phyloP scores from a whole-genome alignment of 2,329 filamentous ascomycete genomes.

The Ascochyta lentis region DNA sequence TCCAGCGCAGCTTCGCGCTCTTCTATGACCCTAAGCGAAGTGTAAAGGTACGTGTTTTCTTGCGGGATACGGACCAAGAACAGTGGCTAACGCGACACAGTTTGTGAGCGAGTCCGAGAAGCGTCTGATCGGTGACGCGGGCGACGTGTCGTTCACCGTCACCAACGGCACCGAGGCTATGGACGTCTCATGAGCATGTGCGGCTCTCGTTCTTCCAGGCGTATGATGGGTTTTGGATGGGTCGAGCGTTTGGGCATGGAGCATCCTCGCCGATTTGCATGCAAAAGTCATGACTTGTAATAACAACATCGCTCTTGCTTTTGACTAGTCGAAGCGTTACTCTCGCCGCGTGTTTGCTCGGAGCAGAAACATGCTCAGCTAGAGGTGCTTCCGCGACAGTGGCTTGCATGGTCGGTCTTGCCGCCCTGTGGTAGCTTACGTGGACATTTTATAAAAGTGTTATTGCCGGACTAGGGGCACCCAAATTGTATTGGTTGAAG shows the following conservation, averaged over 20 bases:
- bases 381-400: not conserved
- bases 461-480: not conserved
- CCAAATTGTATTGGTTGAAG: not conserved
- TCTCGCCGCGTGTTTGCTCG: not conserved
- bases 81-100: constrained; percentile 34
- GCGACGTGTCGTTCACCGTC: constrained; percentile 72
- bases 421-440: constrained; percentile 5
- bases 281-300: constrained; percentile 18
- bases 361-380: not conserved
- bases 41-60: constrained; percentile 63
- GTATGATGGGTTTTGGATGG: constrained; percentile 30
- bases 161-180: constrained; percentile 68
- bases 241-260: constrained; percentile 32
- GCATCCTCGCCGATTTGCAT: constrained; percentile 4
- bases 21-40: constrained; percentile 92
- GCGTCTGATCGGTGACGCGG: constrained; percentile 87
- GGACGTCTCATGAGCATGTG: constrained; percentile 64
- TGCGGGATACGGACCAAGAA: not conserved
- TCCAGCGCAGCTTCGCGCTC: constrained; percentile 89
- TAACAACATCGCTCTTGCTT: constrained; percentile 1
- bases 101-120: constrained; percentile 92
- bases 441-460: not conserved
- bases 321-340: not conserved
- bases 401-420: constrained; percentile 3
- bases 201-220: constrained; percentile 20